Conservation (phyloP, 2,329 filamentous ascomycete genomes). For the Paracoccidioides brasiliensis region DNA sequence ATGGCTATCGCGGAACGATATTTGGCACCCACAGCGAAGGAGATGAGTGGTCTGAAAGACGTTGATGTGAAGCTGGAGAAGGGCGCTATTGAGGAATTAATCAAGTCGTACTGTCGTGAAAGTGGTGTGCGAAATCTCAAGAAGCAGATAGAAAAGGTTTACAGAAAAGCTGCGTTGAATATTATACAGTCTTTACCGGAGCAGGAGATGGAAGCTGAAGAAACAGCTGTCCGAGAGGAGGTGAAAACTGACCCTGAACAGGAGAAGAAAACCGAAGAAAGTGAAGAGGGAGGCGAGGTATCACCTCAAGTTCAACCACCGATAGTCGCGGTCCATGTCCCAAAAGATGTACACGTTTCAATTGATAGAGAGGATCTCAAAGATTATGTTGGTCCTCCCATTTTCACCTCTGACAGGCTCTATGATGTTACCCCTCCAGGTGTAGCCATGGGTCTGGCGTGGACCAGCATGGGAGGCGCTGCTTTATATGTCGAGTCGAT, state of each 20-base stretch:
- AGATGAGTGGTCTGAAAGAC: constrained; percentile 76
- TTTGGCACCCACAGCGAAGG: constrained; percentile 85
- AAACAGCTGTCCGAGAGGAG: constrained; percentile 70
- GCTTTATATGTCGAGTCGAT: constrained; percentile 97
- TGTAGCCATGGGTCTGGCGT: constrained; percentile 94
- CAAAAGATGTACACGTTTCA: constrained; percentile 70
- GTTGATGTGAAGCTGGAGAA: constrained; percentile 80
- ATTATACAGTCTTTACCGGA: constrained; percentile 55
- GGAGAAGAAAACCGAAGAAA: constrained; percentile 20
- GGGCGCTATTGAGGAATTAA: constrained; percentile 85
- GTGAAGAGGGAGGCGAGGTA: constrained; percentile 9
- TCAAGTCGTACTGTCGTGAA: constrained; percentile 97
- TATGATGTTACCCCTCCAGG: constrained; percentile 90
- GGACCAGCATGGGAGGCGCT: constrained; percentile 93
- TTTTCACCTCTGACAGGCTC: constrained; percentile 89
- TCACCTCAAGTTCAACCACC: constrained; percentile 3
- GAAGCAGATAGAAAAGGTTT: constrained; percentile 99
- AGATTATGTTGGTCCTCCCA: constrained; percentile 89
- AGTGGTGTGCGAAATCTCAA: constrained; percentile 95
- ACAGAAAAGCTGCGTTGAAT: constrained; percentile 90
- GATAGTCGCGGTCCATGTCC: constrained; percentile 54
- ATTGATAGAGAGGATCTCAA: constrained; percentile 86
- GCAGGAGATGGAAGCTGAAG: constrained; percentile 41
- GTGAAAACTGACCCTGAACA: constrained; percentile 66
- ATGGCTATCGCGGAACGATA: constrained; percentile 95